Evolutionary conservation across 768 basidiomycete species (phyloP).

Genomic region (Filobasidium wieringae): DNA sequence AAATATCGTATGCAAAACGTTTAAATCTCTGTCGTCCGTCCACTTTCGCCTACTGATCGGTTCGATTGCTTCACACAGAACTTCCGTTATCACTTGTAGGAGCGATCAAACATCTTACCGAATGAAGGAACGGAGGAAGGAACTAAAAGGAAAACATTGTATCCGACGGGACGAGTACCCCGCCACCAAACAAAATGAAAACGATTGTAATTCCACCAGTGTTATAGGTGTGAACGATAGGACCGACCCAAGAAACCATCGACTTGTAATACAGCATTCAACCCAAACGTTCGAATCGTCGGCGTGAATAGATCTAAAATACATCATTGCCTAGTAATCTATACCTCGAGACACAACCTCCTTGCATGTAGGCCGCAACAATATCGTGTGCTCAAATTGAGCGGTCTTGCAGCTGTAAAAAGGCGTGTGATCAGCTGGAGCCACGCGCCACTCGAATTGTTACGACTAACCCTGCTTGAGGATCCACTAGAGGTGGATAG

Average conservation of each 20-base stretch:
- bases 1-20: not conserved
- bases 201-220: too few relatives aligned
- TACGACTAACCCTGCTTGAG: constrained; percentile 44
- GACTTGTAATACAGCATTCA: too few relatives aligned
- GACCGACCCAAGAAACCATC: too few relatives aligned
- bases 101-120: too few relatives aligned
- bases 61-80: not conserved
- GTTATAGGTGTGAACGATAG: too few relatives aligned
- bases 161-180: too few relatives aligned
- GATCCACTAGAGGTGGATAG: constrained; percentile 85
- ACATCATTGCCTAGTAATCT: constrained; percentile 42
- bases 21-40: not conserved
- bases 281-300: too few relatives aligned
- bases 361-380: constrained; percentile 44
- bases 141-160: too few relatives aligned
- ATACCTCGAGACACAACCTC: constrained; percentile 44
- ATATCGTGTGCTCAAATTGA: constrained; percentile 50
- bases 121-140: too few relatives aligned
- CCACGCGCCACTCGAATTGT: not conserved
- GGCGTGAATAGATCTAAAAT: too few relatives aligned
- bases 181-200: too few relatives aligned
- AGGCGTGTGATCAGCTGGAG: not conserved
- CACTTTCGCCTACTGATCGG: not conserved
- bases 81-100: not conserved
- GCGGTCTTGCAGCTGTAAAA: constrained; percentile 63